A percentile compares a stretch with the other conserved stretches of the same genome.
These are phyloP conservation scores for Hericium erinaceus DNA, from an alignment of 768 basidiomycete genomes.

Conservation along the genomic window DNA sequence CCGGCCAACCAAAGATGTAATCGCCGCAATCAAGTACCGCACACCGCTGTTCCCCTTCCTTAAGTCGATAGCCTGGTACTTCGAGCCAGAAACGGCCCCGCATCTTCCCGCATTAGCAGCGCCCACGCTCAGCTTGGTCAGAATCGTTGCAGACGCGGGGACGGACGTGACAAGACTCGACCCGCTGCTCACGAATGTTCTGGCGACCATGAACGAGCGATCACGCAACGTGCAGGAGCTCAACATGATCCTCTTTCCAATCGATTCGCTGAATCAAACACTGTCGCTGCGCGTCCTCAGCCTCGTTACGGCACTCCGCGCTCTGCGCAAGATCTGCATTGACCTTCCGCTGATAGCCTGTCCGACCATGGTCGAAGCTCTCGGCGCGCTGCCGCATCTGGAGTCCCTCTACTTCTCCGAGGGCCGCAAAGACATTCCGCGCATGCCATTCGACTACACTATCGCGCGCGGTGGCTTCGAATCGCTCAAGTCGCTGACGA, in stretches of 20 bases:
- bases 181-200: background rate
- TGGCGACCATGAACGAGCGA: background rate
- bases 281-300: background rate
- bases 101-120: background rate
- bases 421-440: background rate
- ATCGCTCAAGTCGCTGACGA: background rate
- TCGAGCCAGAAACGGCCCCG: background rate
- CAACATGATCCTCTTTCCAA: background rate
- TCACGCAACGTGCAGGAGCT: background rate
- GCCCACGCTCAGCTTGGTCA: background rate
- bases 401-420: background rate
- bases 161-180: background rate
- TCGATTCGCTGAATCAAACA: background rate
- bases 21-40: background rate
- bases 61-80: background rate
- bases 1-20: background rate
- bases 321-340: background rate
- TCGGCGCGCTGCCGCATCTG: background rate
- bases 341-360: background rate
- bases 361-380: background rate
- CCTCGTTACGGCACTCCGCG: background rate
- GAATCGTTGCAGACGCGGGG: background rate
- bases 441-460: constrained; percentile 12
- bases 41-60: background rate
- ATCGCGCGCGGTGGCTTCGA: background rate